phyloP scores from a whole-genome alignment of 495 filamentous ascomycete genomes.

The Endocarpon pusillum region DNA sequence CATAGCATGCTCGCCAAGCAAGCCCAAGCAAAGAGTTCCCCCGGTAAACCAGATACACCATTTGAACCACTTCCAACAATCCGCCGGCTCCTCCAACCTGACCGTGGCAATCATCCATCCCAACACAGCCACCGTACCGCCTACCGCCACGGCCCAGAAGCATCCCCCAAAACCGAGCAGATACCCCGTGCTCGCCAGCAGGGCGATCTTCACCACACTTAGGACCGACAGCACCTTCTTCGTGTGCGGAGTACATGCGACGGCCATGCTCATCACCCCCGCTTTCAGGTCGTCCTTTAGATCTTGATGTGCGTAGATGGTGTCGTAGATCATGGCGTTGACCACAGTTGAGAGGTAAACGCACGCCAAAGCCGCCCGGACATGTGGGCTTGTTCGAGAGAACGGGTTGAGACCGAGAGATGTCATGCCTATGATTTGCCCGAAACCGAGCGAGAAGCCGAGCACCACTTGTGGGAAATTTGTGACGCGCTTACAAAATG shows the following conservation, averaged over 20 bases:
- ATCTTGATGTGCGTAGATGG: constrained; percentile 30
- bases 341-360: constrained; percentile 11
- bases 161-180: constrained; percentile 10
- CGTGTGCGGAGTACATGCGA: constrained; percentile 14
- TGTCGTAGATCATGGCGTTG: constrained; percentile 31
- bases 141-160: constrained; percentile 15
- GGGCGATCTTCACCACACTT: constrained; percentile 11
- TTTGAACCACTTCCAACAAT: constrained; percentile 25
- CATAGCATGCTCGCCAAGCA: too few relatives aligned
- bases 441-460: constrained; percentile 14
- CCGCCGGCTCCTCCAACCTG: constrained; percentile 17
- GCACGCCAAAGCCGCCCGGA: neutral
- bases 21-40: too few relatives aligned
- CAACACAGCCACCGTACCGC: constrained; percentile 13
- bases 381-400: too few relatives aligned
- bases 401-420: constrained; percentile 8
- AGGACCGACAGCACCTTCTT: constrained; percentile 15
- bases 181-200: constrained; percentile 12
- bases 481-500: constrained; percentile 17
- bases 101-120: constrained; percentile 21
- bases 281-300: constrained; percentile 23
- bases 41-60: too few relatives aligned
- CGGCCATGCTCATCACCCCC: constrained; percentile 23
- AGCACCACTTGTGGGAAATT: constrained; percentile 19
- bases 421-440: constrained; percentile 10